Conservation (phyloP, 768 basidiomycete species). For the Boletus bicolor region DNA sequence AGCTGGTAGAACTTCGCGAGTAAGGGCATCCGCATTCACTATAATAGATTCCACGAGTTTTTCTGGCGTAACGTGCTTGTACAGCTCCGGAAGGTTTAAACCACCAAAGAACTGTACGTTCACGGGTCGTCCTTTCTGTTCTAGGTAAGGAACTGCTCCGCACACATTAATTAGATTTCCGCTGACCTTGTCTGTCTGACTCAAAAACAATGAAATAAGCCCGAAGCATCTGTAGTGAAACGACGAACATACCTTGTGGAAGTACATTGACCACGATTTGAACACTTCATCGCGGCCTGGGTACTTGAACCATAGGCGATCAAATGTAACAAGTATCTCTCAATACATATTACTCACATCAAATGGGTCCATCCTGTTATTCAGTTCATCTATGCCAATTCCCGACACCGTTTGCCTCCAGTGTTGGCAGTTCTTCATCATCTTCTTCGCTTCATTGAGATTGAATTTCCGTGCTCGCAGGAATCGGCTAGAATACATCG, state of each 20-base stretch:
- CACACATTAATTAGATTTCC: not conserved
- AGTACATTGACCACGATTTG: slow-evolving; percentile 75
- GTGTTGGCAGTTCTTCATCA: slow-evolving; percentile 63
- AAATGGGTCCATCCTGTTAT: slow-evolving; percentile 60
- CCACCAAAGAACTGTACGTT: slow-evolving; percentile 64
- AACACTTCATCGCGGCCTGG: slow-evolving; percentile 68
- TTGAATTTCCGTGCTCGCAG: slow-evolving; percentile 70
- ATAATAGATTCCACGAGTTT: slow-evolving; percentile 61
- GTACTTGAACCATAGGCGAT: slow-evolving; percentile 42
- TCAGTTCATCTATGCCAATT: slow-evolving; percentile 63
- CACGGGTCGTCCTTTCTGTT: slow-evolving; percentile 65
- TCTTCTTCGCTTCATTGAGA: slow-evolving; percentile 54
- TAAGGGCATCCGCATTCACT: slow-evolving; percentile 62
- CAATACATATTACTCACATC: slow-evolving; percentile 46
- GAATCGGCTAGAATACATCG: slow-evolving; percentile 52
- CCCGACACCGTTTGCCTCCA: slow-evolving; percentile 67
- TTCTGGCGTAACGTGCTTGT: slow-evolving; percentile 56
- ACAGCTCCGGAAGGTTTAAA: slow-evolving; percentile 55
- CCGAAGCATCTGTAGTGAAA: not conserved
- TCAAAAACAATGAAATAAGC: not conserved
- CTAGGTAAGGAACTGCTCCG: not conserved
- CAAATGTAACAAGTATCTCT: not conserved
- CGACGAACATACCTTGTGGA: slow-evolving; percentile 56
- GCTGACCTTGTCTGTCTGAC: slow-evolving; percentile 65
- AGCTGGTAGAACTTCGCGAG: slow-evolving; percentile 66